Evolutionary conservation across 2,329 filamentous ascomycete species (phyloP).

Genomic region (Colletotrichum plurivorum): DNA sequence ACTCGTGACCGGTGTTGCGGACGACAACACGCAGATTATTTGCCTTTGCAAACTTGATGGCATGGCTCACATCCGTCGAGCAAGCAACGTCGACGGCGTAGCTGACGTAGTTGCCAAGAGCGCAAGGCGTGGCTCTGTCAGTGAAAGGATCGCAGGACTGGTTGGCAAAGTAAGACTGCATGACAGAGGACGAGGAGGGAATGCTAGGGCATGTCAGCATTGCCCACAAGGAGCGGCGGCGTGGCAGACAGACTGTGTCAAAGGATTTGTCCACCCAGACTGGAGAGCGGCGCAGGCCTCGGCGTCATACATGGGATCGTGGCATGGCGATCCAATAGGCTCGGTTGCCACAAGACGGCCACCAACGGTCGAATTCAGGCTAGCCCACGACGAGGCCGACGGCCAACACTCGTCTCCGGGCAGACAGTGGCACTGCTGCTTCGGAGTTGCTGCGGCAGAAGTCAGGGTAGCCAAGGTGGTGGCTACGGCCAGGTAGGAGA

Average conservation of each 20-base stretch:
- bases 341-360: slow-evolving; percentile 66
- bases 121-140: slow-evolving; percentile 55
- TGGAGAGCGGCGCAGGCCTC: slow-evolving; percentile 56
- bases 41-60: slow-evolving; percentile 49
- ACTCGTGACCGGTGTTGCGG: slow-evolving; percentile 52
- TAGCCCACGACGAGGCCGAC: slow-evolving; percentile 57
- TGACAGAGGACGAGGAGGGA: slow-evolving; percentile 56
- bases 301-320: slow-evolving; percentile 61
- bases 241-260: slow-evolving; percentile 50
- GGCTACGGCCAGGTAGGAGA: slow-evolving; percentile 35
- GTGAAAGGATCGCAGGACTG: slow-evolving; percentile 56
- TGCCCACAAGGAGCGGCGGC: background rate
- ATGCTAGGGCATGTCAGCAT: slow-evolving; percentile 45
- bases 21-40: slow-evolving; percentile 55
- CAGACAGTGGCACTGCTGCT: slow-evolving; percentile 58
- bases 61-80: slow-evolving; percentile 50
- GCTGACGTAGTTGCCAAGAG: slow-evolving; percentile 60
- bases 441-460: slow-evolving; percentile 28
- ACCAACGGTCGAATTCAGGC: slow-evolving; percentile 65
- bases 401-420: slow-evolving; percentile 71
- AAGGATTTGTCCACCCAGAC: slow-evolving; percentile 51
- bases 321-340: slow-evolving; percentile 68
- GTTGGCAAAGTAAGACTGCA: slow-evolving; percentile 57
- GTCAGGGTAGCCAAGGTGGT: slow-evolving; percentile 38
- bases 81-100: slow-evolving; percentile 54